Base-by-base conservation (phyloP, 2,329 filamentous ascomycete species). In the Pseudogymnoascus sp. region DNA sequence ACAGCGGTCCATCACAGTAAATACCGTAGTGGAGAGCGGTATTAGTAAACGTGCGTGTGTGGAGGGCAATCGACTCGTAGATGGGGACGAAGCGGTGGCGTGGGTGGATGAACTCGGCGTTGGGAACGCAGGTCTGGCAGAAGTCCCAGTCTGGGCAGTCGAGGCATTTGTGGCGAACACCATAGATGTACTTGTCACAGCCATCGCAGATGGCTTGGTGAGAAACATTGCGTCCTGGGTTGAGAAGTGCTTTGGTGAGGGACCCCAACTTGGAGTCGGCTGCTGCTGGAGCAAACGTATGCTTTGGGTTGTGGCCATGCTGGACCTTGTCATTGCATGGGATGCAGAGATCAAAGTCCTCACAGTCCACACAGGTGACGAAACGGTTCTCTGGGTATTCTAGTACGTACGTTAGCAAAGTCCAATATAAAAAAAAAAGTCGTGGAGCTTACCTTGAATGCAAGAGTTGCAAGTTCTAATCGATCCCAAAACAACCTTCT, bases 131-230 rank as follows among this genome's bases (percentile, higher is more conserved):
- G 7, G 84, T 80, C 23, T 83, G 82, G 80, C 95, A 99, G 78
- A 90, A 97, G 73, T 99, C 95, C 89, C 91, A 99, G 76, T 99
- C 95, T 47, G 96, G 95, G 80, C 95, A 99, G 74, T 91, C 88
- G 68, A 97, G 81, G 75, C 95, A 99, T 82, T 99, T 99, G 84
- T 97, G 89, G 69, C 95, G 93, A 64, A 96, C 83, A 70, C 95
- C 96, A 69, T 83, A 81, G 71, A 99, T 95, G 75, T 86, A 86
- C 82, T 85, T 88, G 71, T 97, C 90, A 75, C 96, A 99, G 42
- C 91, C 91, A 78, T 99, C 95, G 73, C 95, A 99, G 68, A 97
- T 87, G 66, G 96, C 95, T 65, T 90, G 86, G 78, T 99, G 95
- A 66, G 83, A 81, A 71, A 87, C 83, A 74, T 91, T 90, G 66